Base-by-base conservation (phyloP, 176 grass and related monocot genomes). In the Phoenix dactylifera region DNA sequence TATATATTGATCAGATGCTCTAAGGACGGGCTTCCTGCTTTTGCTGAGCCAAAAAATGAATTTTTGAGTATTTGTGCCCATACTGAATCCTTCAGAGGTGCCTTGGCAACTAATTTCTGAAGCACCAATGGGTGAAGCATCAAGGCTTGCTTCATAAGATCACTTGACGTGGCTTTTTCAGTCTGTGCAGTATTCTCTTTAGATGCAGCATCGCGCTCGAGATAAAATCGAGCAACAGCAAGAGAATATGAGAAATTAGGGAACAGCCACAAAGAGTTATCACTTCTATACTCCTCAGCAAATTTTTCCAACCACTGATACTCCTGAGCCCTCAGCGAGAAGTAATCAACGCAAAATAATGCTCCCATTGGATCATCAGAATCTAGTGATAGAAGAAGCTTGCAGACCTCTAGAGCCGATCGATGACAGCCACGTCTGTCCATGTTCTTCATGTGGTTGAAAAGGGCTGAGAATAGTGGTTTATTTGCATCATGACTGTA, bases 1-100 rank as follows among this genome's bases (percentile, higher is more conserved):
- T 91, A 97, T 73, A 97, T 97, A 83, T 74, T 78, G 66, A 97
- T 92, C 84, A 88, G 76, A 84, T 97, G 93, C 71, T 92, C 93
- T 16, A 97, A 79, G 64, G 93, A 91, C 44, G 93, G 87, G 54
- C 84, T 90, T 72, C 93, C 87, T 50, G 87, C 78, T 78, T 97
- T 88, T 71, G 93, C 84, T 68, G 81, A 88, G 71, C 93, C 93
- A 78, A 97, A 97, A 71, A 91, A 91, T 9, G 71, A 54, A 80
- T 88, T 87, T 66, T 79, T 85, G 3, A 97, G 78, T 73, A 97
- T 92, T 60, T 97, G 87, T 22, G 72, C 75, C 87, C 93, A 97
- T 63, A 65, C 80, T 18, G 81, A 79, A 17, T 92, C 93, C 59
- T 97, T 97, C 58, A 97, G 61, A 77, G 93, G 87, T 73, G 84